Conservation (phyloP, 2,329 filamentous ascomycete species). For the Blumeria hordei region DNA sequence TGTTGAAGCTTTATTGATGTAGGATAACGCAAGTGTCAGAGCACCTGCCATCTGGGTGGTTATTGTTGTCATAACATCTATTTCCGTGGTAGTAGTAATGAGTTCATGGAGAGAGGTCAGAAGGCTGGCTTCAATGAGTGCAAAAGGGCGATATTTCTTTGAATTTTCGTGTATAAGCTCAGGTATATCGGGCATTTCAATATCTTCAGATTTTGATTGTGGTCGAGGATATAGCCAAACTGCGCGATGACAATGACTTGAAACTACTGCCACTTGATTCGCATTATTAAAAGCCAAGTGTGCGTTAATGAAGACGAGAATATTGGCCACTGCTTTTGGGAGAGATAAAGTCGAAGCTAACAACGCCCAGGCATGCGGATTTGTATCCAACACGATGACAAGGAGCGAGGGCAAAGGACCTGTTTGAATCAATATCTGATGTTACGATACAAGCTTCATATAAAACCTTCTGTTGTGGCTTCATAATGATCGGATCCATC, state of each 20-base stretch:
- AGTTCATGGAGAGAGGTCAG: slow-evolving; percentile 50
- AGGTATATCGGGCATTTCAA: slow-evolving; percentile 28
- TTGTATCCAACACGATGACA: slow-evolving; percentile 82
- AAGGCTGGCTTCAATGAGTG: slow-evolving; percentile 62
- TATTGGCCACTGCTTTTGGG: slow-evolving; percentile 61
- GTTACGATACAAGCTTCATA: background rate
- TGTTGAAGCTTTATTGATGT: slow-evolving; percentile 49
- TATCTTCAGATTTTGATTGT: slow-evolving; percentile 22
- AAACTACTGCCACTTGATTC: slow-evolving; percentile 80
- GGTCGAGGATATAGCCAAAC: slow-evolving; percentile 65
- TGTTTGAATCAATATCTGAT: slow-evolving; percentile 5
- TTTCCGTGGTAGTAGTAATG: slow-evolving; percentile 39
- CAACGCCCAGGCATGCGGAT: slow-evolving; percentile 78
- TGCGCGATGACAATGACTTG: slow-evolving; percentile 66
- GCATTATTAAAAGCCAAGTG: slow-evolving; percentile 84
- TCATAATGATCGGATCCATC: slow-evolving; percentile 34
- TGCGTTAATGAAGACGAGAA: slow-evolving; percentile 91
- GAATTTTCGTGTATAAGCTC: slow-evolving; percentile 19
- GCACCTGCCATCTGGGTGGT: slow-evolving; percentile 82
- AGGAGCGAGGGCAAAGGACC: slow-evolving; percentile 56
- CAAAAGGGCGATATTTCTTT: slow-evolving; percentile 88
- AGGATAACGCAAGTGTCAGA: slow-evolving; percentile 64
- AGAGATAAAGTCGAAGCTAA: slow-evolving; percentile 53
- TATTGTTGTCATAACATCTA: slow-evolving; percentile 39
- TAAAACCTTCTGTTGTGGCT: slow-evolving; percentile 21